Conservation (phyloP, 73 alveolate species). For the Paramecium sexaurelia region DNA sequence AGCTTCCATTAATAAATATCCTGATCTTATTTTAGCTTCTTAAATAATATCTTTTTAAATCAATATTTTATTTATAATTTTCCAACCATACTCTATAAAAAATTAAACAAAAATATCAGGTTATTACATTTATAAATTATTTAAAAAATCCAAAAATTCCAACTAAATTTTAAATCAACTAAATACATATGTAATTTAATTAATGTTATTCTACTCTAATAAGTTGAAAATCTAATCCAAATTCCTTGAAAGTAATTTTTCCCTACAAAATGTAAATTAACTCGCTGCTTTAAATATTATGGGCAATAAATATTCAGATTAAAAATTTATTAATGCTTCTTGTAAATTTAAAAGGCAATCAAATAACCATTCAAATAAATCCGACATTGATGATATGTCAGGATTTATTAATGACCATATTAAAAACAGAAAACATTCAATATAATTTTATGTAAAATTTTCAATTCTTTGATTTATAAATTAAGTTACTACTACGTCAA, state of each 20-base stretch:
- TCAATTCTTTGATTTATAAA: not conserved
- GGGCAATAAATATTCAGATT: not conserved
- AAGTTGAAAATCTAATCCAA: not conserved
- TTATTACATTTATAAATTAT: not conserved
- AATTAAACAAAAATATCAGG: not conserved
- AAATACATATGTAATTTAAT: not conserved
- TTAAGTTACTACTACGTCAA: not conserved
- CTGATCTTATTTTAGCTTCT: slow-evolving; percentile 1
- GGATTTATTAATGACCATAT: slow-evolving; percentile 35
- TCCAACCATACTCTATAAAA: not conserved
- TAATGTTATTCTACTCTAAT: not conserved
- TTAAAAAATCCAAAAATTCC: not conserved
- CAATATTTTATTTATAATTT: not conserved
- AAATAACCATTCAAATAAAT: not conserved
- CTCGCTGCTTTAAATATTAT: not conserved
- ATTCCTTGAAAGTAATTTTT: not conserved
- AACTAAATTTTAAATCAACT: not conserved
- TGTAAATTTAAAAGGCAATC: not conserved
- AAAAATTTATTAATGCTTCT: not conserved
- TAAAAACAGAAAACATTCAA: not conserved
- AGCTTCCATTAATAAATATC: not conserved
- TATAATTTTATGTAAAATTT: not conserved
- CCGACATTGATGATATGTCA: not conserved
- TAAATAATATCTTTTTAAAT: not conserved
- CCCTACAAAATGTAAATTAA: slow-evolving; percentile 8